These are phyloP conservation scores for Erigeron philadelphicus DNA, from an alignment of 140 eudicot species.

Conservation along the genomic window DNA sequence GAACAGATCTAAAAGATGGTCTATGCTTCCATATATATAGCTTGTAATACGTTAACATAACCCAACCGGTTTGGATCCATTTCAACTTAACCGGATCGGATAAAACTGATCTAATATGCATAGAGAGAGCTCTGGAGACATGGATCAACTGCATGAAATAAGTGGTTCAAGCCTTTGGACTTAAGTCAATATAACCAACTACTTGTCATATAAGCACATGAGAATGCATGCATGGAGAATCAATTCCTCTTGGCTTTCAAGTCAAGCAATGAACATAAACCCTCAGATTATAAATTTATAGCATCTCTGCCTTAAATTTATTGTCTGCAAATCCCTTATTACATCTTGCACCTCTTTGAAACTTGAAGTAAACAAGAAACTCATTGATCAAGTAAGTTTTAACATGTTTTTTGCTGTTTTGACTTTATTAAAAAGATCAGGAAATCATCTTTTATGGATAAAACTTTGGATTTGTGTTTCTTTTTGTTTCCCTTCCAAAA, in stretches of 20 bases:
- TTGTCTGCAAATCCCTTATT: constrained; percentile 9
- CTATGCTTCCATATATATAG: too few relatives aligned
- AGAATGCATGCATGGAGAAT: constrained; percentile 26
- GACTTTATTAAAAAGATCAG: constrained; percentile 1
- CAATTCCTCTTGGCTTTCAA: constrained; percentile 35
- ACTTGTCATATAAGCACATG: constrained; percentile 29
- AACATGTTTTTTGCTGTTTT: not conserved
- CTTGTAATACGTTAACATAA: too few relatives aligned
- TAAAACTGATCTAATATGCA: too few relatives aligned
- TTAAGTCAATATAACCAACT: constrained; percentile 22
- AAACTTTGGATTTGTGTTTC: constrained; percentile 4
- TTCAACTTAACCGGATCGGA: too few relatives aligned
- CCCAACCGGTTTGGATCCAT: too few relatives aligned
- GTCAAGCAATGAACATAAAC: constrained; percentile 36
- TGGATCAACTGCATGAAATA: not conserved
- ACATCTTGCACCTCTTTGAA: constrained; percentile 2
- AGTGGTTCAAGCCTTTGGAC: constrained; percentile 23
- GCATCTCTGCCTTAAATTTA: not conserved
- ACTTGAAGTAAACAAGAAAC: constrained; percentile 1
- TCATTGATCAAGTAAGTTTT: constrained; percentile 30
- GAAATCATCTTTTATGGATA: not conserved
- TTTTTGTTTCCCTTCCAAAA: not conserved
- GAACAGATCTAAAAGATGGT: too few relatives aligned
- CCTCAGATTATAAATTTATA: constrained; percentile 13
- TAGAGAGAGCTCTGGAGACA: too few relatives aligned